These are phyloP conservation scores for Exobasidium rhododendri DNA, from an alignment of 1,284 basidiomycete genomes.

Conservation along the genomic window DNA sequence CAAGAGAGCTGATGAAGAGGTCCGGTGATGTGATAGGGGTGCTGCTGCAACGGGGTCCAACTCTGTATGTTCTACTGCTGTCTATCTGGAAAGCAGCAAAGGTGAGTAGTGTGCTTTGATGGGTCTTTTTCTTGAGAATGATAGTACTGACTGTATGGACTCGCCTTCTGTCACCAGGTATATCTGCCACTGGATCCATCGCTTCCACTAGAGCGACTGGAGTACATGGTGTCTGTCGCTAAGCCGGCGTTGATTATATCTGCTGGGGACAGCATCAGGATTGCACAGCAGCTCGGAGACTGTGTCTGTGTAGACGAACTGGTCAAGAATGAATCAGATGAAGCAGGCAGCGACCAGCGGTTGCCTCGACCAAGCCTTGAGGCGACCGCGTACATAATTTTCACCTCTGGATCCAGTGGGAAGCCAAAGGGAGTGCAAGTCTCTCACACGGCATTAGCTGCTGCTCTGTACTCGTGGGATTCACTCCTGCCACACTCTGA, in stretches of 20 bases:
- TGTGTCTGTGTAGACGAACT: slow-evolving; percentile 4
- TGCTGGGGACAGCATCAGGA: neutral
- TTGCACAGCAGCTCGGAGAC: neutral
- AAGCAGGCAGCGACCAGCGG: neutral
- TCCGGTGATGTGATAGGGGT: slow-evolving; percentile 29
- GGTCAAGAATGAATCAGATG: neutral
- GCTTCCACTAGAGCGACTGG: slow-evolving; percentile 41
- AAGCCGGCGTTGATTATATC: slow-evolving; percentile 24
- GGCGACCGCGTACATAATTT: slow-evolving; percentile 42
- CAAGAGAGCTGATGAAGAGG: slow-evolving; percentile 20
- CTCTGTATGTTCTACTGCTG: slow-evolving; percentile 40
- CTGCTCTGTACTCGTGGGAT: slow-evolving; percentile 47
- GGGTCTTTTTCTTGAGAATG: too few species aligned
- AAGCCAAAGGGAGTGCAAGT: slow-evolving; percentile 51
- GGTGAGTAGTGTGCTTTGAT: too few species aligned
- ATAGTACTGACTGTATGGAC: too few species aligned
- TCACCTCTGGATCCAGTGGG: slow-evolving; percentile 49
- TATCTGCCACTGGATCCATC: slow-evolving; percentile 49
- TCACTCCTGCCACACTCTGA: slow-evolving; percentile 35
- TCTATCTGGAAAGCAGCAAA: slow-evolving; percentile 50
- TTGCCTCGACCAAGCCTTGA: slow-evolving; percentile 18
- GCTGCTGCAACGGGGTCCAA: slow-evolving; percentile 33
- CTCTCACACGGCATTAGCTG: slow-evolving; percentile 43
- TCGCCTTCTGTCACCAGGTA: too few species aligned
- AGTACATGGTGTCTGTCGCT: slow-evolving; percentile 44